phyloP scores from a whole-genome alignment of 208 protist genomes.

The Trypanosoma scelopori region DNA sequence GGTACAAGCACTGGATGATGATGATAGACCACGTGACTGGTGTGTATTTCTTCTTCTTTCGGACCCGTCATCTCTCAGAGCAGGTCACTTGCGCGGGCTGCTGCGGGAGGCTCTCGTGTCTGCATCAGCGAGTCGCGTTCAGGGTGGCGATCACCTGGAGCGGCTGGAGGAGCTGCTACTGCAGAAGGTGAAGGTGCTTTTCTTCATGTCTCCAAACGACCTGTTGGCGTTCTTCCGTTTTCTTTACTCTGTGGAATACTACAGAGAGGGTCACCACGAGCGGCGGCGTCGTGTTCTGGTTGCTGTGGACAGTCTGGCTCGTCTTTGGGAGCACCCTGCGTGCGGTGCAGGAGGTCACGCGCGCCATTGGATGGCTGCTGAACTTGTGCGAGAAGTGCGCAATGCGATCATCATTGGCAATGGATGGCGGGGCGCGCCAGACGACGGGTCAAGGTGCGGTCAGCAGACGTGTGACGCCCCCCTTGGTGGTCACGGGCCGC shows the following conservation, averaged over 20 bases:
- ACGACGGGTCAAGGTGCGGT: background rate
- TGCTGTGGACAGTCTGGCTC: constrained; percentile 18
- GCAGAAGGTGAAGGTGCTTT: constrained; percentile 17
- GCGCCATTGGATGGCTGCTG: constrained; percentile 27
- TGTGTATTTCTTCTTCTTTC: constrained; percentile 20
- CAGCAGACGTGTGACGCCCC: too few relatives aligned
- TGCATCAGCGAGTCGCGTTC: background rate
- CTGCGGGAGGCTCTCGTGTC: constrained; percentile 2
- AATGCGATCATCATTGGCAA: constrained; percentile 20
- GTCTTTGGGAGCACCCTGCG: constrained; percentile 21
- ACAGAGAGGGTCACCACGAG: background rate
- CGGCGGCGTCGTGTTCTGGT: constrained; percentile 17
- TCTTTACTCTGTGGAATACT: constrained; percentile 17
- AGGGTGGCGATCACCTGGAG: constrained; percentile 5
- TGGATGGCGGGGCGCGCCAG: constrained; percentile 9
- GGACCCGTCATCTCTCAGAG: constrained; percentile 13
- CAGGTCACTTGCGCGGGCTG: background rate
- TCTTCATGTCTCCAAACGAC: constrained; percentile 23
- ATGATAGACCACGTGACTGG: constrained; percentile 15
- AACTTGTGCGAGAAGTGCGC: constrained; percentile 22
- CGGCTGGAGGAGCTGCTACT: background rate
- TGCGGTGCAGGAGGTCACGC: constrained; percentile 15
- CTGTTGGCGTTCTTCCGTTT: constrained; percentile 25
- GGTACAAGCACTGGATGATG: background rate
- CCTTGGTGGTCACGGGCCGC: background rate